Evolutionary conservation across 495 filamentous ascomycete species (phyloP).

Genomic region (Podospora pseudocomata): DNA sequence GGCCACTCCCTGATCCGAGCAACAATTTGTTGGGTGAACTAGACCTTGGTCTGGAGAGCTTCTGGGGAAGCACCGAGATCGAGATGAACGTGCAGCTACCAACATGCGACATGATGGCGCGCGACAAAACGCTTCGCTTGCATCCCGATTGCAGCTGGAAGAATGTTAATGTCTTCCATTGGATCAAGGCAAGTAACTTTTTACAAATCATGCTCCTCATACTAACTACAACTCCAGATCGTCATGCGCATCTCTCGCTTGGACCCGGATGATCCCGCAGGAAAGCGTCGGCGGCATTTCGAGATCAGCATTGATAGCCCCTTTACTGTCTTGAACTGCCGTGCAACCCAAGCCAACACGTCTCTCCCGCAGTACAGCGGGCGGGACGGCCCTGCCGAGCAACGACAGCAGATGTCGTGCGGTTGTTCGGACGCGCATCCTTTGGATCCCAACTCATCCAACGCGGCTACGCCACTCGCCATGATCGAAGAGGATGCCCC

Average conservation of each 20-base stretch:
- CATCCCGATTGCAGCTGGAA: conserved; percentile 95
- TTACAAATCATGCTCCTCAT: conserved; percentile 1
- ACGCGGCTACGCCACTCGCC: conserved; percentile 25
- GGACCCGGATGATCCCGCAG: conserved; percentile 71
- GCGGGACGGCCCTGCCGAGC: conserved; percentile 47
- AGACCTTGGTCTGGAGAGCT: conserved; percentile 55
- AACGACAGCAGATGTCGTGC: conserved; percentile 57
- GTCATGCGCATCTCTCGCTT: conserved; percentile 91
- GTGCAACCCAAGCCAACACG: conserved; percentile 86
- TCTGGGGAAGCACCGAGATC: conserved; percentile 87
- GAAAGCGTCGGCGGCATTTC: conserved; percentile 84
- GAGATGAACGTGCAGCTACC: conserved; percentile 95
- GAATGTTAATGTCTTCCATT: conserved; percentile 95
- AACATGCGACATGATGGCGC: conserved; percentile 84
- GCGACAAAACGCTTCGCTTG: conserved; percentile 67
- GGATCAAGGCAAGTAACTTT: conserved; percentile 80
- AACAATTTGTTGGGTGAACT: conserved; percentile 84
- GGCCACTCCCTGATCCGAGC: conserved; percentile 44
- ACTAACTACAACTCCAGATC: conserved; percentile 55
- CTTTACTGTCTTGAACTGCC: conserved; percentile 92
- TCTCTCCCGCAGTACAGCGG: conserved; percentile 79
- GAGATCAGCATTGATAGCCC: conserved; percentile 99
- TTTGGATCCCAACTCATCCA: conserved; percentile 37
- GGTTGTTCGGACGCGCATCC: conserved; percentile 71
- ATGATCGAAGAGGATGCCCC: conserved; percentile 27